phyloP scores from a whole-genome alignment of 495 filamentous ascomycete genomes.

The Trichoderma asperelloides region DNA sequence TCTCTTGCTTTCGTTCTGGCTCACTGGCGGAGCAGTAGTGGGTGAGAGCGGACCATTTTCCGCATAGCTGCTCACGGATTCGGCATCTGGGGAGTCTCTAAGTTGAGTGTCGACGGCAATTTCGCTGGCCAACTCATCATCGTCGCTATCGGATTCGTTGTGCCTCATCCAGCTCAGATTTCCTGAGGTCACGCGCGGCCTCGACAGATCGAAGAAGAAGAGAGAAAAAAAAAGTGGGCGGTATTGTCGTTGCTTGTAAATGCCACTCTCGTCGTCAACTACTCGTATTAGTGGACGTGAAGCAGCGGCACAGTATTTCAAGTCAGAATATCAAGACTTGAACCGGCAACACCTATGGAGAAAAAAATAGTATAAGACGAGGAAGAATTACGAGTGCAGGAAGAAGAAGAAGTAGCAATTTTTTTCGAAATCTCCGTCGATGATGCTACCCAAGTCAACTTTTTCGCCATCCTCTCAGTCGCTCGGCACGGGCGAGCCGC shows the following conservation, averaged over 20 bases:
- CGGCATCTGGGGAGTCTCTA: not conserved
- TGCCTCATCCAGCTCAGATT: not conserved
- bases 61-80: not conserved
- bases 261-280: not conserved
- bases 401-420: not conserved
- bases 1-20: constrained; percentile 11
- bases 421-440: not conserved
- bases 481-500: not conserved
- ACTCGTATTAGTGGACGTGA: not conserved
- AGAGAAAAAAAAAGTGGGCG: constrained; percentile 1
- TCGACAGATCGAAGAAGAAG: not conserved
- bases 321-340: not conserved
- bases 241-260: not conserved
- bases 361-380: not conserved
- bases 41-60: not conserved
- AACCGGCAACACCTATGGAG: not conserved
- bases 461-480: constrained; percentile 5
- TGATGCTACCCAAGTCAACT: not conserved
- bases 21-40: not conserved
- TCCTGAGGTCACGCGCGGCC: constrained; percentile 1
- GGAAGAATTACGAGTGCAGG: not conserved
- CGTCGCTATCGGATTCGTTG: not conserved
- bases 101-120: not conserved
- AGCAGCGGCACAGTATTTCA: not conserved
- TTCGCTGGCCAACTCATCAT: not conserved